Conservation (phyloP, 169 alveolate species). For the Blepharisma undulans region DNA sequence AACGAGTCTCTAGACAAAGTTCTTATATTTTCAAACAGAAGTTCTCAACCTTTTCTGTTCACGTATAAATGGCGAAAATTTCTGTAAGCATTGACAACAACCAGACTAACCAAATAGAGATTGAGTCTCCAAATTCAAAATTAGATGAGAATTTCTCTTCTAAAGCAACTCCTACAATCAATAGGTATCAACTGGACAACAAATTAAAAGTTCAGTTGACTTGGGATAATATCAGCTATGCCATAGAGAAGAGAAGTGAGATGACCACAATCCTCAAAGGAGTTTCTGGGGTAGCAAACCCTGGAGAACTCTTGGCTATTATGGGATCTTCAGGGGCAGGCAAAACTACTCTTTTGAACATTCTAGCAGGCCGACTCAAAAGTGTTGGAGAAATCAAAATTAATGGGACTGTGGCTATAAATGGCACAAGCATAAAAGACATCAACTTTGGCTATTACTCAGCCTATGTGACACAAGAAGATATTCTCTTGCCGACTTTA, state of each 20-base stretch:
- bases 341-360: conserved; percentile 73
- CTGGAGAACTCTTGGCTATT: conserved; percentile 59
- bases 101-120: background rate
- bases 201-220: background rate
- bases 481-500: conserved; percentile 48
- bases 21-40: background rate
- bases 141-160: background rate
- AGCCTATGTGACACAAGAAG: conserved; percentile 65
- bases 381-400: background rate
- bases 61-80: background rate
- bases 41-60: background rate
- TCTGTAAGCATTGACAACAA: background rate
- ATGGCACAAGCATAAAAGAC: conserved; percentile 35
- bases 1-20: too few relatives aligned
- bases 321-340: conserved; percentile 79
- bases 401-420: conserved; percentile 39
- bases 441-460: conserved; percentile 24
- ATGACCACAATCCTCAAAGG: conserved; percentile 23
- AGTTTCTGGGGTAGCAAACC: conserved; percentile 43
- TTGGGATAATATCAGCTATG: background rate
- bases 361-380: conserved; percentile 57
- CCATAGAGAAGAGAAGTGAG: background rate
- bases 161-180: background rate
- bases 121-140: background rate
- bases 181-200: background rate